Conservation (phyloP, 768 basidiomycete species). For the Agaricus blazei region DNA sequence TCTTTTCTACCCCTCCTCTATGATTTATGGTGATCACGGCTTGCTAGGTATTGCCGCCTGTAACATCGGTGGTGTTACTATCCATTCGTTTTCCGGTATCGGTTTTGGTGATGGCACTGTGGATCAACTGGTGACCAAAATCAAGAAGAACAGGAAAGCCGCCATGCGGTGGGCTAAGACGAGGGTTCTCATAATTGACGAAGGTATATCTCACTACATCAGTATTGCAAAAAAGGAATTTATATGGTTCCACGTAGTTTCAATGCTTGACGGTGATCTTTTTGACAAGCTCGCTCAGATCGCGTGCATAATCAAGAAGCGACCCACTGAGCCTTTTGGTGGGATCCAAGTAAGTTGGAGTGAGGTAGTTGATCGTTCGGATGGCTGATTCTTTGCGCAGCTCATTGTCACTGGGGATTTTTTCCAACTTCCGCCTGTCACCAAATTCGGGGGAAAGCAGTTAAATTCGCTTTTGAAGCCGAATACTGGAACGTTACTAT, state of each 20-base stretch:
- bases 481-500: constrained; percentile 69
- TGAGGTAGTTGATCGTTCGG: too few species aligned
- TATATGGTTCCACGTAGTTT: constrained; percentile 51
- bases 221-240: background rate
- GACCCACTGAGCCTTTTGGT: constrained; percentile 70
- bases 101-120: constrained; percentile 72
- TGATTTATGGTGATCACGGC: background rate
- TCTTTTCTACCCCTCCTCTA: background rate
- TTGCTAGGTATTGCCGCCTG: constrained; percentile 84
- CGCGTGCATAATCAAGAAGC: constrained; percentile 56
- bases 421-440: constrained; percentile 95
- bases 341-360: constrained; percentile 72
- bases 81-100: constrained; percentile 95
- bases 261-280: constrained; percentile 92
- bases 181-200: constrained; percentile 79
- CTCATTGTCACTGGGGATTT: constrained; percentile 95
- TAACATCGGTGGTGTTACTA: constrained; percentile 93
- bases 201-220: constrained; percentile 40
- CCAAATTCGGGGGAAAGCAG: constrained; percentile 43
- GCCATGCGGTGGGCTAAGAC: constrained; percentile 75
- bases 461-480: constrained; percentile 94
- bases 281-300: constrained; percentile 87
- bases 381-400: constrained; percentile 28
- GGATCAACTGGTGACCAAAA: constrained; percentile 55
- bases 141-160: constrained; percentile 85